Evolutionary conservation across 164 flowering plant genomes (phyloP), one percentile per base, ranked within the genome.

Genomic region (Dillenia suffruticosa): DNA sequence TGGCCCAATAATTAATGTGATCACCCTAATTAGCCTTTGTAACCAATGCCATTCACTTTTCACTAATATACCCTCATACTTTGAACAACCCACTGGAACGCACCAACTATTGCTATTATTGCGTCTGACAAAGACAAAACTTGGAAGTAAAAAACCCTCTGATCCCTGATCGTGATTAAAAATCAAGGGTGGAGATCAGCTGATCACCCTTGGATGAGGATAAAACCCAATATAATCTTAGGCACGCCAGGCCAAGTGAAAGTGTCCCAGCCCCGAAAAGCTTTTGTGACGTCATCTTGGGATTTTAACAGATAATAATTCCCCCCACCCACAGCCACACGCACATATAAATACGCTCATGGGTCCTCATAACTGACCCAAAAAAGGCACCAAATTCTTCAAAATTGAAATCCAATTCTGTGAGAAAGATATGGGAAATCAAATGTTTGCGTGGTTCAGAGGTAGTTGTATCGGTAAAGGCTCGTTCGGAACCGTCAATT

Each of bases 391-490:
- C 32, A 26, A 26, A 26, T 26, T 5, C 32, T 26, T 26, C 32
- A 26, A 26, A 26, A 26, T 26, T 4, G 5, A 26, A 26, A 2
- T 26, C 32, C 32, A 26, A 26, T 26, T 26, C 32, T 26, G 1
- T 1, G 32, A 26, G 32, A 26, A 4, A 19, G 22, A 9, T 10
- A 51, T 26, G 56, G 54, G 50, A 45, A 51, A n/a, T 46, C 24
- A 48, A 47, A 12, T 10, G 14, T 5, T n/a, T 9, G 45, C 58
- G 12, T 90, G 96, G 96, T 51, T 60, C 0, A 70, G 90, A 68
- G 84, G 87, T 6, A 62, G 56, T 44, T 68, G 70, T 62, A 76
- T 90, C 0, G 96, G 94, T 17, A 67, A 66, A 44, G 96, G 96
- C 45, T 79, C 90, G 2, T 82, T 75, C 45, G 94, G 85, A 0